Conservation (phyloP, 345 rosid species). For the Noccaea bulbosa region DNA sequence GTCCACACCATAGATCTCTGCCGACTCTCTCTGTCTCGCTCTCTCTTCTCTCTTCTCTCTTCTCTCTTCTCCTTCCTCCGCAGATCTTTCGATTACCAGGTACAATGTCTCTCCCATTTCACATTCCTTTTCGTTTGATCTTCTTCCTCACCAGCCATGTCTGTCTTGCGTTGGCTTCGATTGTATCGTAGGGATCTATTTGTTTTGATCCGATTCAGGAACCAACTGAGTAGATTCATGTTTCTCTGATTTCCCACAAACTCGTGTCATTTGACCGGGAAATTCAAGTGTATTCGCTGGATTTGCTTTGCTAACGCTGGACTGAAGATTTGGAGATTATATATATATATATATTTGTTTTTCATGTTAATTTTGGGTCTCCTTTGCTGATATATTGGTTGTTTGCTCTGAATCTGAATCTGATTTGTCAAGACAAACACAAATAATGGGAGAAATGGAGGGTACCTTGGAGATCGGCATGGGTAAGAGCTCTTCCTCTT, state of each 20-base stretch:
- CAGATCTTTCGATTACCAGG: conserved; percentile 33
- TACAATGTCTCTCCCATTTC: conserved; percentile 27
- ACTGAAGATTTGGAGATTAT: not conserved
- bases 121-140: not conserved
- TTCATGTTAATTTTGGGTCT: no score
- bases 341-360: no score
- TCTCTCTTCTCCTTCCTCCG: not conserved
- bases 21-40: not conserved
- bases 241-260: no score
- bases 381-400: not conserved
- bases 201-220: not conserved
- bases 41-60: not conserved
- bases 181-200: not conserved
- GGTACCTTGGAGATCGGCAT: conserved; percentile 73
- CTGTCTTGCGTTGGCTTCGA: no score
- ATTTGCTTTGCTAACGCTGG: not conserved
- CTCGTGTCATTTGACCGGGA: no score
- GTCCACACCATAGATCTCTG: conserved; percentile 10
- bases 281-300: not conserved
- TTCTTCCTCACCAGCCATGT: not conserved
- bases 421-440: no score
- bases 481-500: conserved; percentile 50
- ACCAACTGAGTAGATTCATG: not conserved
- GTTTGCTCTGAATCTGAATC: not conserved
- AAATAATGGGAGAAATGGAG: conserved; percentile 44